These are phyloP conservation scores for Penicillium cosmopolitanum DNA, from an alignment of 495 filamentous ascomycete genomes.

Conservation along the genomic window DNA sequence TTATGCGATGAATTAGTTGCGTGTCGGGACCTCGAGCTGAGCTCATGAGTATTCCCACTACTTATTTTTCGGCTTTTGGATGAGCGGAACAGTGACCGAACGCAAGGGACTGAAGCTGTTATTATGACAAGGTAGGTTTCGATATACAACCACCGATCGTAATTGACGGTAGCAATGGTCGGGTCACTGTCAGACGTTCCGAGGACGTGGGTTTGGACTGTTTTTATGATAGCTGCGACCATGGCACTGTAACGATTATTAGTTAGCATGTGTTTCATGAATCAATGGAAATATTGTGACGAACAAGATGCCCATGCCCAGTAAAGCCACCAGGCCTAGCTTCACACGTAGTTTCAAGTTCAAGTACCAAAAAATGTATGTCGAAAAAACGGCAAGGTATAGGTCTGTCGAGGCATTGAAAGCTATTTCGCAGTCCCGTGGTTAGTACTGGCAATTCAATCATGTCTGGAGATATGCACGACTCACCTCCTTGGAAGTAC, in stretches of 20 bases:
- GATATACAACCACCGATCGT: conserved; percentile 37
- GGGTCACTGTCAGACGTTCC: conserved; percentile 29
- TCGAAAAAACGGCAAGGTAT: conserved; percentile 53
- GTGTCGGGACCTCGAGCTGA: conserved; percentile 19
- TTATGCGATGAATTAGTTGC: conserved; percentile 6
- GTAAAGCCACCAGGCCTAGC: conserved; percentile 45
- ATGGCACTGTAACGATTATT: conserved; percentile 26
- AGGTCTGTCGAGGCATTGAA: conserved; percentile 52
- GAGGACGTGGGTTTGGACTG: conserved; percentile 31
- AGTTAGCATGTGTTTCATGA: not conserved
- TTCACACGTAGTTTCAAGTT: conserved; percentile 49
- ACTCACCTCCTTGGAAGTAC: conserved; percentile 45
- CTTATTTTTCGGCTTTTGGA: conserved; percentile 8
- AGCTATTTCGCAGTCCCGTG: conserved; percentile 20
- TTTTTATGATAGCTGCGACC: conserved; percentile 37
- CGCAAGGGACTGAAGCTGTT: conserved; percentile 35
- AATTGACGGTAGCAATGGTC: conserved; percentile 29
- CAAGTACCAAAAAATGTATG: conserved; percentile 47
- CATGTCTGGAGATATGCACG: not conserved
- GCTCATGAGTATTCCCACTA: conserved; percentile 21
- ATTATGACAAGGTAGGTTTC: conserved; percentile 39
- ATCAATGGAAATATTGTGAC: conserved; percentile 3
- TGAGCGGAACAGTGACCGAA: conserved; percentile 28
- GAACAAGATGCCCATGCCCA: conserved; percentile 52
- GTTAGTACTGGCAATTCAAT: not conserved